Base-by-base conservation (phyloP, 2,329 filamentous ascomycete species). In the Exophiala alcalophila region DNA sequence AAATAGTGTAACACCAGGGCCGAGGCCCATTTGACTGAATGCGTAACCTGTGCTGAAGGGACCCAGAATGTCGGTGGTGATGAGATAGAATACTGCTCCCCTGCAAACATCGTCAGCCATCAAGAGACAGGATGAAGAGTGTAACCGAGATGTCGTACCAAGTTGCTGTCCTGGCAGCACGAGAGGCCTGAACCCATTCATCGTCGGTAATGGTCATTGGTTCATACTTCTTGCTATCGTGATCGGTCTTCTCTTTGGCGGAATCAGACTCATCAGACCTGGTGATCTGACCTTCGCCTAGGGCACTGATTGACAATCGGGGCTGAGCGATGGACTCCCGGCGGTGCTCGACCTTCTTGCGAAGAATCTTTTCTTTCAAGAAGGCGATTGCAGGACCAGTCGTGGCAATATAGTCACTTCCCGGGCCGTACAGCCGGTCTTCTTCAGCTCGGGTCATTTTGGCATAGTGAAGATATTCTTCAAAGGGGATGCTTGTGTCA, bases 151-250 rank as follows among this genome's bases (percentile, higher is more conserved):
- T 18, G 31, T 24, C 12, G 12, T 69, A 68, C 50, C 50, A 53
- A 0, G 65, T 64, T 1, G 71, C 71, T 0, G 71, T 74, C 5
- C 71, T 61, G 30, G 70, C 52, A 5, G 69, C 66, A 16, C 71
- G 65, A 12, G 65, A 69, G 3, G 72, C 71, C 32, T 67, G 68
- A 12, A 60, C 60, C 71, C 72, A 73, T 45, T 75, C 72, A 3
- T 67, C 62, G n/a, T 68, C 63, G 4, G 56, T 59, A 21, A 70
- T 57, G 38, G 20, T 21, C 51, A 54, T 54, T 40, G 15, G 50
- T 34, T 54, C 53, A 48, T 30, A 57, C 44, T 42, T 57, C 40
- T 27, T 58, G 4, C 48, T 19, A 38, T 46, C 40, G 5, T 32
- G 4, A 4, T 4, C 21, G 4, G 30, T 29, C 33, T 50, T 50